These are phyloP conservation scores for Sideroxylon spinosum DNA, from an alignment of 179 eudicot species.

Conservation along the genomic window DNA sequence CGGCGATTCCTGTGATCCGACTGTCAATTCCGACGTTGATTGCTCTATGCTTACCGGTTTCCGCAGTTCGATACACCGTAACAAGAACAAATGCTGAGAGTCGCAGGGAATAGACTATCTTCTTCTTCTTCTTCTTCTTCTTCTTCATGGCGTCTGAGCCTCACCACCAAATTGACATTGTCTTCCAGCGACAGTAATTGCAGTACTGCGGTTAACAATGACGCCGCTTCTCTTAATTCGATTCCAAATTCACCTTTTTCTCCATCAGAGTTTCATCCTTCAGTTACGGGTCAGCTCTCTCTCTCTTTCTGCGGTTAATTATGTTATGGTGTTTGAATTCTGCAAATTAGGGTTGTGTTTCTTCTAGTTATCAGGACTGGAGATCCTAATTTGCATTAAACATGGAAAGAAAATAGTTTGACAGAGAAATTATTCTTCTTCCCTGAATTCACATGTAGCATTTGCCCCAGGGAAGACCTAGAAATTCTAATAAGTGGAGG, in stretches of 20 bases:
- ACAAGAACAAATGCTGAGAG: not conserved
- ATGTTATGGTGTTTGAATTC: not conserved
- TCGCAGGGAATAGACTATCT: not conserved
- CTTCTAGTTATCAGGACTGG: not conserved
- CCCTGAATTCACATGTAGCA: not conserved
- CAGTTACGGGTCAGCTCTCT: slow-evolving; percentile 6
- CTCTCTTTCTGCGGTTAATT: too few relatives aligned
- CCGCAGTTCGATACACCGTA: not conserved
- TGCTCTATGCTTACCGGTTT: too few relatives aligned
- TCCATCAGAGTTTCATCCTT: not conserved
- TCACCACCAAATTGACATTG: not conserved
- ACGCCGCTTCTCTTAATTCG: not conserved
- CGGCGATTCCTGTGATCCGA: too few relatives aligned
- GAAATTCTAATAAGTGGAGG: too few relatives aligned
- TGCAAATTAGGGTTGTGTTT: not conserved
- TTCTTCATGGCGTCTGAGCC: not conserved
- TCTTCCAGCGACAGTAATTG: not conserved
- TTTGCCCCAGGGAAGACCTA: not conserved
- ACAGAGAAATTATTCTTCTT: not conserved
- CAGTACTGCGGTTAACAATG: not conserved
- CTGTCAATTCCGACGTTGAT: too few relatives aligned
- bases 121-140: not conserved
- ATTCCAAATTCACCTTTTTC: not conserved
- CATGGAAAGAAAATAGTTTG: not conserved
- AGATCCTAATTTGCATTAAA: too few relatives aligned